Conservation (phyloP, 73 alveolate species). For the Halteria grandinella region DNA sequence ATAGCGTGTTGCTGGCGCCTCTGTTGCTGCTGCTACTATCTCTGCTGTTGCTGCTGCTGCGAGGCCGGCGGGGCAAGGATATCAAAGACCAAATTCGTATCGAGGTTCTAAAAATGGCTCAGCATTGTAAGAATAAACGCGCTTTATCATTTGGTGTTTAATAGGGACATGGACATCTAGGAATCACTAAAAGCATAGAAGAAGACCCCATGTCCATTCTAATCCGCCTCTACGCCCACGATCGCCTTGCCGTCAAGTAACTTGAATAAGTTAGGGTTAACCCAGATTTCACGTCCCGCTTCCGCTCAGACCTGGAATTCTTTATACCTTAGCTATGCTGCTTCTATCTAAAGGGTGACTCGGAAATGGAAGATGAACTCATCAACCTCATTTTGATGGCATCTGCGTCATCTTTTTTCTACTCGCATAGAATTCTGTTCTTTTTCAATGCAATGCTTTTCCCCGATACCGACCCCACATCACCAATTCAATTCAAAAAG, state of each 20-base stretch:
- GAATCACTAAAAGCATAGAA: slow-evolving; percentile 7
- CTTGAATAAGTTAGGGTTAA: slow-evolving; percentile 38
- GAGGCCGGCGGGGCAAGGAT: slow-evolving; percentile 11
- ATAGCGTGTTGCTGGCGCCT: slow-evolving; percentile 45
- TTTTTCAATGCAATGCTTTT: not conserved
- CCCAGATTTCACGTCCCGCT: slow-evolving; percentile 52
- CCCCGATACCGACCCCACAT: no score
- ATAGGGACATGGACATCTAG: no score
- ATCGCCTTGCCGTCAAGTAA: slow-evolving; percentile 28
- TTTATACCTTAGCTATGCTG: slow-evolving; percentile 53
- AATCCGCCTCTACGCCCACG: slow-evolving; percentile 34
- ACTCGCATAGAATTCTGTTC: slow-evolving; percentile 9
- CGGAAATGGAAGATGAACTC: not conserved
- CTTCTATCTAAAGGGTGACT: slow-evolving; percentile 37
- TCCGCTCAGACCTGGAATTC: slow-evolving; percentile 57
- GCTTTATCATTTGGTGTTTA: no score
- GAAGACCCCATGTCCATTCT: slow-evolving; percentile 5
- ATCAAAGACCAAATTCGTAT: slow-evolving; percentile 14
- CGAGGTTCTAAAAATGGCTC: slow-evolving; percentile 45
- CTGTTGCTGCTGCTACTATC: slow-evolving; percentile 43
- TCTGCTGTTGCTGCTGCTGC: slow-evolving; percentile 41
- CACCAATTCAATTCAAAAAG: not conserved
- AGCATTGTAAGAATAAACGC: slow-evolving; percentile 16
- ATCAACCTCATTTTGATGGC: not conserved
- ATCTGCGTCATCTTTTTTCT: not conserved